Conservation (phyloP, 345 rosid species). For the Psidium friedrichsthalianum region DNA sequence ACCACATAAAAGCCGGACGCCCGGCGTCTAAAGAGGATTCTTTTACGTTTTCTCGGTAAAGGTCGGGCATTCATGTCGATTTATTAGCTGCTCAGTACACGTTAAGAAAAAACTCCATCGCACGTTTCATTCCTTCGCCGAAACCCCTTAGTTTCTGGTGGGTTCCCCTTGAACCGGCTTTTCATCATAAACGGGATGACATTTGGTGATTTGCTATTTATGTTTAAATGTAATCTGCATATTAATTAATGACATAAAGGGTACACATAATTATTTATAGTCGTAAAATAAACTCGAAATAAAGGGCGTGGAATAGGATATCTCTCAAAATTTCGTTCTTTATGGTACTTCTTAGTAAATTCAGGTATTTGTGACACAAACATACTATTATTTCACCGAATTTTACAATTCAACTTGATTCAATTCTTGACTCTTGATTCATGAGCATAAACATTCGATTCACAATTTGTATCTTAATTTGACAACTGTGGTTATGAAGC, state of each 20-base stretch:
- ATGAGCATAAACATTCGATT: neutral
- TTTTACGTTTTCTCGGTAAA: neutral
- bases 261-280: neutral
- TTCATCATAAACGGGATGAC: neutral
- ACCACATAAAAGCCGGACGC: neutral
- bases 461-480: neutral
- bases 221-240: neutral
- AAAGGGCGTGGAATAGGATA: neutral
- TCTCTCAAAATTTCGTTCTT: neutral
- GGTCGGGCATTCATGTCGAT: neutral
- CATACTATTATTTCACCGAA: neutral
- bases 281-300: neutral
- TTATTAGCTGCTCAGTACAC: neutral
- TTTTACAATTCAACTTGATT: neutral
- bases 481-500: neutral
- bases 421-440: neutral
- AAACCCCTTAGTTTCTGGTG: neutral
- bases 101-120: neutral
- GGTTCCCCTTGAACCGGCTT: neutral
- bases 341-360: neutral
- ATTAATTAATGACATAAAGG: neutral
- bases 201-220: neutral
- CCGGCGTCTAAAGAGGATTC: neutral
- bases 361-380: neutral
- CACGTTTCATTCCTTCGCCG: neutral